These are phyloP conservation scores for Cladophialophora chaetospira DNA, from an alignment of 2,329 filamentous ascomycete genomes.

Conservation along the genomic window DNA sequence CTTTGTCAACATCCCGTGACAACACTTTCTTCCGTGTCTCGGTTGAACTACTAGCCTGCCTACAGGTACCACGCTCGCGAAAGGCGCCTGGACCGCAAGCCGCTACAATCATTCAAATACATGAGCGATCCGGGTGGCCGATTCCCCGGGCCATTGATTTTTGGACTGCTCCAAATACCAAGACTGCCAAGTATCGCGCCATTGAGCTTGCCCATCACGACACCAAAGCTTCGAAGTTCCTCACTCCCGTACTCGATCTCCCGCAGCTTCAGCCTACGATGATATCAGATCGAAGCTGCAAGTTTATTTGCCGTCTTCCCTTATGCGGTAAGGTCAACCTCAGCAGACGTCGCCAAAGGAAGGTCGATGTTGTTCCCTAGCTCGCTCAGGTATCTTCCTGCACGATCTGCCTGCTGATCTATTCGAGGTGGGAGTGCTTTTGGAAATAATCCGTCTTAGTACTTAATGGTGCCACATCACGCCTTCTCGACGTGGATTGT, in stretches of 20 bases:
- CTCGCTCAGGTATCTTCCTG: background rate
- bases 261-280: background rate
- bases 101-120: no score
- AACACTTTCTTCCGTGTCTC: background rate
- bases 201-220: slow-evolving; percentile 5
- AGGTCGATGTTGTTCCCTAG: background rate
- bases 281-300: background rate
- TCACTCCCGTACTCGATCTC: background rate
- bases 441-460: background rate
- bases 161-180: background rate
- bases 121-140: background rate
- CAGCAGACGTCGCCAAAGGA: background rate
- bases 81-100: no score
- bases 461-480: background rate
- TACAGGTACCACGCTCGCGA: no score
- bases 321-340: background rate
- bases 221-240: background rate
- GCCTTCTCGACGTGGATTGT: background rate
- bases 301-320: background rate
- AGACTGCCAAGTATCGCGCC: slow-evolving; percentile 1
- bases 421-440: background rate
- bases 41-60: background rate
- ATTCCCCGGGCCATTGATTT: background rate
- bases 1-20: background rate
- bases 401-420: background rate